phyloP scores from a whole-genome alignment of 192 early-diverging fungal genomes.

The Entophlyctis luteolus region DNA sequence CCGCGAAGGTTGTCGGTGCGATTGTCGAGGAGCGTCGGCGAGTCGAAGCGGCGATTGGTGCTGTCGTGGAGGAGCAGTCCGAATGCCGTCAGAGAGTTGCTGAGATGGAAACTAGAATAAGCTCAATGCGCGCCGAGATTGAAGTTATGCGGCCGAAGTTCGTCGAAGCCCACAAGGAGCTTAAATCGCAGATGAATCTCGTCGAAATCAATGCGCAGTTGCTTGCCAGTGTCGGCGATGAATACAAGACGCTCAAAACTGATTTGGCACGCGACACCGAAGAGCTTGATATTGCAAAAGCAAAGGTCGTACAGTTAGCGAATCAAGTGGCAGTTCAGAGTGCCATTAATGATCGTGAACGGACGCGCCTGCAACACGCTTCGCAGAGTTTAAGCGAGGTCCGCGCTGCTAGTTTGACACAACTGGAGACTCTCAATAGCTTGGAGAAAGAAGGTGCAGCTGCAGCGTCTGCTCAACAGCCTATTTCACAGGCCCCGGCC shows the following conservation, averaged over 20 bases:
- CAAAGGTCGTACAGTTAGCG: constrained; percentile 1
- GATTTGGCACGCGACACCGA: constrained; percentile 34
- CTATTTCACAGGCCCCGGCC: no score
- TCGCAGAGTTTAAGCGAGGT: background rate
- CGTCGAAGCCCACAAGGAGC: constrained; percentile 53
- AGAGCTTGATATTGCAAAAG: constrained; percentile 17
- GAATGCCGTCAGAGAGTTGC: constrained; percentile 46
- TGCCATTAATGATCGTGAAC: constrained; percentile 13
- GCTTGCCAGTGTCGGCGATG: constrained; percentile 53
- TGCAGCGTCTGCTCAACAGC: no score
- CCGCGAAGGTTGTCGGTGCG: constrained; percentile 42
- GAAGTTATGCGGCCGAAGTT: constrained; percentile 47
- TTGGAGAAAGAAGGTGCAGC: no score
- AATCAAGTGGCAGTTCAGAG: constrained; percentile 17
- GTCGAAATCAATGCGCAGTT: constrained; percentile 65
- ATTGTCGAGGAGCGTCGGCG: constrained; percentile 22
- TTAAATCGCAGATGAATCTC: constrained; percentile 56
- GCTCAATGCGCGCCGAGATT: constrained; percentile 45
- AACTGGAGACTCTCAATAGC: no score
- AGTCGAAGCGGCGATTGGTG: constrained; percentile 29
- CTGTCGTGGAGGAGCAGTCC: constrained; percentile 49
- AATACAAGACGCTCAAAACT: constrained; percentile 57
- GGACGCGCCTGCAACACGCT: background rate
- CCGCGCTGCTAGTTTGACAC: background rate
- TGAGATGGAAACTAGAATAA: background rate